phyloP scores from a whole-genome alignment of 2,329 filamentous ascomycete species.

The Ceratocystis cacaofunesta region DNA sequence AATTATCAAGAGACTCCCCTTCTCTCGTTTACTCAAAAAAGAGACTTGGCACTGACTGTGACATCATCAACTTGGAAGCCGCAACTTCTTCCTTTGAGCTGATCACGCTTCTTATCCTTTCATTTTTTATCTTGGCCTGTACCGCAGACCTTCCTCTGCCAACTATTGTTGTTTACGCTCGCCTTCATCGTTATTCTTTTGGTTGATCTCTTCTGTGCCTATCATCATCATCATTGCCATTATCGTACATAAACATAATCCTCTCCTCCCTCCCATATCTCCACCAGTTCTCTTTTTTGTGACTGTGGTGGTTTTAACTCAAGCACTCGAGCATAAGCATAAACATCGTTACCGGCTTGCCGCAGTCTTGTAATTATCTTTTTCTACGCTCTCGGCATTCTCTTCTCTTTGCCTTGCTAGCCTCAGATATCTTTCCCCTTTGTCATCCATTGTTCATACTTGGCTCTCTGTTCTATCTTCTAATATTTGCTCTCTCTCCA shows the following conservation, averaged over 20 bases:
- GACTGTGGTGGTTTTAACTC: not conserved
- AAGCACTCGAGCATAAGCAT: not conserved
- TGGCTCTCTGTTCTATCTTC: not conserved
- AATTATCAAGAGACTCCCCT: slow-evolving; percentile 9
- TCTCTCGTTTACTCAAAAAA: not conserved
- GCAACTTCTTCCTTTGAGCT: slow-evolving; percentile 1
- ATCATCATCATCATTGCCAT: not conserved
- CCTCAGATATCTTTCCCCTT: not conserved
- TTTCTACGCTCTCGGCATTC: not conserved
- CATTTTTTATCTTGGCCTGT: not conserved
- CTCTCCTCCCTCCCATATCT: not conserved
- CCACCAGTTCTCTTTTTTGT: not conserved
- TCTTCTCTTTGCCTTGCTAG: not conserved
- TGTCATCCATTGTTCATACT: not conserved
- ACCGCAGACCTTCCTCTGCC: not conserved
- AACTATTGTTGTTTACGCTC: not conserved
- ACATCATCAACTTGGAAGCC: not conserved
- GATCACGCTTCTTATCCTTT: not conserved
- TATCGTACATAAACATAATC: not conserved
- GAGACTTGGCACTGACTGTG: slow-evolving; percentile 6
- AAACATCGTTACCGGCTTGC: not conserved
- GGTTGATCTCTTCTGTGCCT: not conserved
- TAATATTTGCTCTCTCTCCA: not conserved
- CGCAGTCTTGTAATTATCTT: not conserved
- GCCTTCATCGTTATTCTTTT: not conserved